These are phyloP conservation scores for Scytalidium sp. DNA, from an alignment of 2,329 filamentous ascomycete genomes.

Conservation along the genomic window DNA sequence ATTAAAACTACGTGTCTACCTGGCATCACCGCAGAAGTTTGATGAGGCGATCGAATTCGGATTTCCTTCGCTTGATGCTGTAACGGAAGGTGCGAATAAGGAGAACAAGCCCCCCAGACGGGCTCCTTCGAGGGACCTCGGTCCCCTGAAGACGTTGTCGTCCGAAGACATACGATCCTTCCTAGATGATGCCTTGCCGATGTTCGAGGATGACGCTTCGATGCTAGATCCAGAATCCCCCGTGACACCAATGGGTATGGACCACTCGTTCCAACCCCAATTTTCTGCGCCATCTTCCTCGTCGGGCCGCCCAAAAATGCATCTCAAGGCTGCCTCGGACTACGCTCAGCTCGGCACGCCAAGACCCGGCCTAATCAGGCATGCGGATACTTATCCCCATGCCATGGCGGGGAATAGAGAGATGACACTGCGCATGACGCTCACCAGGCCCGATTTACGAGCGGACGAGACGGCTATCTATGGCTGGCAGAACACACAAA, in stretches of 20 bases:
- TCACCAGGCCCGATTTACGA: constrained; percentile 84
- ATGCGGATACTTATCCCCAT: constrained; percentile 41
- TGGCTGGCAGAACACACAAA: constrained; percentile 54
- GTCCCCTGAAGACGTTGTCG: constrained; percentile 10
- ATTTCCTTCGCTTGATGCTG: constrained; percentile 65
- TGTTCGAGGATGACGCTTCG: constrained; percentile 53
- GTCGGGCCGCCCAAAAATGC: constrained; percentile 1
- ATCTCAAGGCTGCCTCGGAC: constrained; percentile 35
- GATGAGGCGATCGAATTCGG: constrained; percentile 94
- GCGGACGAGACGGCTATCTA: constrained; percentile 71
- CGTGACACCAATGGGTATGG: constrained; percentile 23
- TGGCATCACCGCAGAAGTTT: constrained; percentile 90
- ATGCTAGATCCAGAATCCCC: constrained; percentile 55
- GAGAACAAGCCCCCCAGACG: constrained; percentile 23
- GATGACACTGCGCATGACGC: constrained; percentile 95
- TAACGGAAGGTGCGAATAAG: constrained; percentile 30
- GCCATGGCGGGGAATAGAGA: constrained; percentile 65
- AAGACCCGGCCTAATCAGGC: constrained; percentile 23
- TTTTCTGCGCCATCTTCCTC: background rate
- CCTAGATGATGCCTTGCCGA: constrained; percentile 52
- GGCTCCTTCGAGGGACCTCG: constrained; percentile 18
- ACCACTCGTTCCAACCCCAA: constrained; percentile 25
- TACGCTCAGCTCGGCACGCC: constrained; percentile 27
- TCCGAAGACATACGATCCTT: constrained; percentile 22
- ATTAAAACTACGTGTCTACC: constrained; percentile 78